Base-by-base conservation (phyloP, 108 stramenopile genomes). In the Cyclostephanos invisitatus region DNA sequence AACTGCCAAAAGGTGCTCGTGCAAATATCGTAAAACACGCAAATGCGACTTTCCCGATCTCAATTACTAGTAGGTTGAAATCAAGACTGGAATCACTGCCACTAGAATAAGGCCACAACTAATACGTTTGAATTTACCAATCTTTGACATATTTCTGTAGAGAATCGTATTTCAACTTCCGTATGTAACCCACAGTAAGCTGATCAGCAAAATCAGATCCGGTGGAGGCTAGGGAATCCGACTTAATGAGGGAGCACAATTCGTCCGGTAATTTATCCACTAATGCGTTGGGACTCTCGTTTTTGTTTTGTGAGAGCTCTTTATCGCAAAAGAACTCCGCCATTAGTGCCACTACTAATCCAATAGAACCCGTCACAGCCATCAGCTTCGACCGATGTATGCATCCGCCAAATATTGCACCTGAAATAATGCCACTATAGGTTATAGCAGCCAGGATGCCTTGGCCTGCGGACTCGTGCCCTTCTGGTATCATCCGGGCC, bases 381-480 rank as follows among this genome's bases (percentile, higher is more conserved):
- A 46, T 46, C 44, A 46, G 44, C 3, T 11, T 46, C 44, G 44
- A 46, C 14, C 14, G 44, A 14, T 83, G 78, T 24, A 72, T 62
- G 37, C n/a, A 78, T 15, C 89, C 87, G 15, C 83, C 89, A 11
- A 55, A 46, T 11, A 64, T 42, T 56, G 87, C 37, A n/a, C 89
- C 87, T 8, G 81, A 24, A 12, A 88, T 75, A 4, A 80, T 70
- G 10, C 87, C 87, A 27, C 67, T 20, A 14, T 86, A 87, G 3
- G 68, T 54, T 40, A 88, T 46, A 27, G 76, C 9, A 37, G 77
- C 65, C 18, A 88, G 25, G 7, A 88, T 46, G n/a, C 85, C 86
- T 55, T 88, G 89, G 7, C 81, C 80, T 12, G 72, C 77, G 17
- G 89, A 83, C 48, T 88, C 83, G 38, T 68, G 77, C 37, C 89